These are phyloP conservation scores for Candida rishiriensis DNA, from an alignment of 805 yeast species.

Conservation along the genomic window DNA sequence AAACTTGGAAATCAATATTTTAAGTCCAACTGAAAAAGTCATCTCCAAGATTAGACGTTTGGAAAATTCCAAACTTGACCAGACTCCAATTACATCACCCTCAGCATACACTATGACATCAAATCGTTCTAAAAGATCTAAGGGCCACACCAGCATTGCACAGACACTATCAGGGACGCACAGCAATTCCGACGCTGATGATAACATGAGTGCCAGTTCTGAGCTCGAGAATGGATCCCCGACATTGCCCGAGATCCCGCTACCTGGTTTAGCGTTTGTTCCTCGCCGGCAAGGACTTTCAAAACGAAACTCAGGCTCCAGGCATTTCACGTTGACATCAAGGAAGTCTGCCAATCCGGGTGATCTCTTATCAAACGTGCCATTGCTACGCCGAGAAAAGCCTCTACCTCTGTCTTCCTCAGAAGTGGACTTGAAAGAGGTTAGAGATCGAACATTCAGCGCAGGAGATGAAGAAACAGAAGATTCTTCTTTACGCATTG, in stretches of 20 bases:
- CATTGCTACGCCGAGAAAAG: constrained; percentile 34
- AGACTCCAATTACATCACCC: no score
- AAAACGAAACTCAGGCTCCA: constrained; percentile 23
- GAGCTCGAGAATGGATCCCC: constrained; percentile 4
- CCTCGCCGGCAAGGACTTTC: no score
- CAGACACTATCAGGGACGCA: not conserved
- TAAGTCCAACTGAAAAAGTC: not conserved
- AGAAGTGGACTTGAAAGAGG: constrained; percentile 18
- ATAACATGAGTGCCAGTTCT: constrained; percentile 12
- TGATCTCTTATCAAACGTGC: constrained; percentile 77
- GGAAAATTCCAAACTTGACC: no score
- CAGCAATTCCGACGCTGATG: constrained; percentile 23
- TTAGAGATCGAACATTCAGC: constrained; percentile 39
- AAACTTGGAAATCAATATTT: not conserved
- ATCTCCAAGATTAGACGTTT: not conserved
- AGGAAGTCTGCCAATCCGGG: constrained; percentile 71
- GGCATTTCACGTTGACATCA: constrained; percentile 50
- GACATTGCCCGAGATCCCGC: no score
- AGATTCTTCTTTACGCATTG: constrained; percentile 56
- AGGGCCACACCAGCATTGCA: no score
- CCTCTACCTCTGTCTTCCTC: constrained; percentile 1
- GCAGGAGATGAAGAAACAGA: constrained; percentile 64
- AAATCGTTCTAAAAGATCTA: no score
- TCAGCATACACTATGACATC: no score
- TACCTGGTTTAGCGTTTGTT: no score